Conservation (phyloP, 129 eudicot species). For the Gnaphalium uliginosum region DNA sequence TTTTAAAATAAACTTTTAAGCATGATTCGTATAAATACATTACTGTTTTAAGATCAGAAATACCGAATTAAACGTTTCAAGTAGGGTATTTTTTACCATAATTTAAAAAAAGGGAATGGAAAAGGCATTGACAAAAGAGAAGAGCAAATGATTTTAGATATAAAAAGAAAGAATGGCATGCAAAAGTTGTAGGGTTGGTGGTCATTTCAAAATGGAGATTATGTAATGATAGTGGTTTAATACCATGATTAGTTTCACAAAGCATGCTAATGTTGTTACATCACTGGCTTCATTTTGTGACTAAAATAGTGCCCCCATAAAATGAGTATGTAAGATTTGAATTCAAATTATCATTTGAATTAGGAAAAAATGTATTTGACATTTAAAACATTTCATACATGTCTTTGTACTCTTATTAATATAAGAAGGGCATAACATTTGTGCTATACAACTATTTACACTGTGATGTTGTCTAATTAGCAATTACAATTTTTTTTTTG, state of each 20-base stretch:
- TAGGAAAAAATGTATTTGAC: not conserved
- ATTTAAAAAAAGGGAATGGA: not conserved
- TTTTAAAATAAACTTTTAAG: too few species aligned
- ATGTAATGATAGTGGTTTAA: slow-evolving; percentile 29
- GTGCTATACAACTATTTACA: too few species aligned
- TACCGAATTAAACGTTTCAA: too few species aligned
- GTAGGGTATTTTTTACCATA: too few species aligned
- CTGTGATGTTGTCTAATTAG: too few species aligned
- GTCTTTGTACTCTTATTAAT: not conserved
- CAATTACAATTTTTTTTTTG: too few species aligned
- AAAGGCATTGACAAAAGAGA: slow-evolving; percentile 17
- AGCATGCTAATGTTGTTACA: slow-evolving; percentile 34
- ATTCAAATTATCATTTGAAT: not conserved
- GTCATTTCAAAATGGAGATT: slow-evolving; percentile 30
- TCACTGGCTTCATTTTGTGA: slow-evolving; percentile 15
- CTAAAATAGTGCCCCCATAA: slow-evolving; percentile 1
- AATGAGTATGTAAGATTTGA: slow-evolving; percentile 9
- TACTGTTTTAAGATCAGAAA: too few species aligned
- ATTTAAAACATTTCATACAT: not conserved
- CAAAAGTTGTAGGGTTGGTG: slow-evolving; percentile 34
- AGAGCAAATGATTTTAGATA: slow-evolving; percentile 11
- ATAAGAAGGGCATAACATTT: too few species aligned
- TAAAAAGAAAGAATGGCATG: slow-evolving; percentile 21
- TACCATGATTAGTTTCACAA: slow-evolving; percentile 34
- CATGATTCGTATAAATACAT: too few species aligned